A percentile compares a stretch with the other conserved stretches of the same genome.
Evolutionary conservation across 257 asterid genomes (phyloP).

Genomic region (Forsythia viridissima): DNA sequence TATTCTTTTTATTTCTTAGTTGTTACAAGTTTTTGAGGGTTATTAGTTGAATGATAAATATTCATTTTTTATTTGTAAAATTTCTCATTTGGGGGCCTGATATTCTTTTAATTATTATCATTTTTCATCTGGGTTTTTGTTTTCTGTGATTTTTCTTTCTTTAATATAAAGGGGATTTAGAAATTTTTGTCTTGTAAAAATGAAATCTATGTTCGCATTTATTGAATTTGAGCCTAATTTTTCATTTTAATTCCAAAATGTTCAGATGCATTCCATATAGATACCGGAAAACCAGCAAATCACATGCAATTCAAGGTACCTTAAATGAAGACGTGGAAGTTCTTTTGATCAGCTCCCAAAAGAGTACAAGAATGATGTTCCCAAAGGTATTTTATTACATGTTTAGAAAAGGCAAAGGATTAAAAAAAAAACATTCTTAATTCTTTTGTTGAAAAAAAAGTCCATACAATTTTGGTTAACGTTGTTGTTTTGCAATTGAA

Average conservation of each 20-base stretch:
- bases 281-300: slow-evolving; percentile 37
- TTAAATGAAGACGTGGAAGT: slow-evolving; percentile 69
- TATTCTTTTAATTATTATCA: not conserved
- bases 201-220: not conserved
- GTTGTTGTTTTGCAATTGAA: not conserved
- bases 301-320: slow-evolving; percentile 32
- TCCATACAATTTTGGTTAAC: not conserved
- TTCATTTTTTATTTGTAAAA: not conserved
- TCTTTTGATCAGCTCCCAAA: slow-evolving; percentile 88
- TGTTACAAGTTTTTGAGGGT: not conserved
- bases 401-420: no score
- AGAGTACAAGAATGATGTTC: slow-evolving; percentile 84
- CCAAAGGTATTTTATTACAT: slow-evolving; percentile 64
- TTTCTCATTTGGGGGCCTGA: not conserved
- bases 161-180: not conserved
- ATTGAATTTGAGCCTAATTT: slow-evolving; percentile 17
- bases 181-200: not conserved
- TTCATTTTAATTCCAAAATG: slow-evolving; percentile 3
- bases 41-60: not conserved
- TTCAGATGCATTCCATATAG: slow-evolving; percentile 91
- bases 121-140: not conserved
- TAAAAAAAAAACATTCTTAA: not conserved
- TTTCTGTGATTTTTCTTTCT: not conserved
- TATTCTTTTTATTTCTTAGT: not conserved
- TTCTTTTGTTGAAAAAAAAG: not conserved